Conservation (phyloP, 176 grass and related monocot genomes). For the Cenchrus americanus region DNA sequence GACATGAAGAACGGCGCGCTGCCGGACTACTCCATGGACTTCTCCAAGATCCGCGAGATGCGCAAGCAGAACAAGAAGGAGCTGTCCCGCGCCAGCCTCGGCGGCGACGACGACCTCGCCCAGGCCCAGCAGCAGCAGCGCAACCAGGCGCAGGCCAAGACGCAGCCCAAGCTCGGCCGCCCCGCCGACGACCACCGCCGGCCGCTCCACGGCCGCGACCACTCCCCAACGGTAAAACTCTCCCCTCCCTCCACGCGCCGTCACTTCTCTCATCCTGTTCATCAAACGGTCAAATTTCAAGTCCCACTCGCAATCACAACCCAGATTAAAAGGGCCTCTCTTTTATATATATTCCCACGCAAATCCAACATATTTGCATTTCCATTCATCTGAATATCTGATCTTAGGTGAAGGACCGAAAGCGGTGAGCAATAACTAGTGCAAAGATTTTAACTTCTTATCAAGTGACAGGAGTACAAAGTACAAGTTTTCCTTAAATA, state of each 20-base stretch:
- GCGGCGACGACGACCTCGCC: conserved; percentile 70
- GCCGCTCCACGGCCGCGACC: conserved; percentile 36
- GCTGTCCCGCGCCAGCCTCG: conserved; percentile 73
- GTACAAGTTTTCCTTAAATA: conserved; percentile 13
- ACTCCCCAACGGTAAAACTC: conserved; percentile 56
- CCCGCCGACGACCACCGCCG: conserved; percentile 49
- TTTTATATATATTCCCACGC: not conserved
- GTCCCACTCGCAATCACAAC: not conserved
- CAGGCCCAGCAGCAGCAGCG: conserved; percentile 24
- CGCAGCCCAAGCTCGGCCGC: conserved; percentile 38
- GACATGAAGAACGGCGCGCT: conserved; percentile 87
- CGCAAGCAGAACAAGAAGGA: conserved; percentile 97
- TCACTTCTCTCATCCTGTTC: not conserved
- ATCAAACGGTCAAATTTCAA: conserved; percentile 6
- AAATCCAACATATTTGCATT: not conserved
- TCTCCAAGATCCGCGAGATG: conserved; percentile 98
- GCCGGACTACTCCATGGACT: conserved; percentile 98
- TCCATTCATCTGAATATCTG: not conserved
- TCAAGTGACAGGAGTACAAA: conserved; percentile 14
- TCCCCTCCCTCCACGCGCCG: not conserved
- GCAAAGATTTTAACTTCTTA: conserved; percentile 14
- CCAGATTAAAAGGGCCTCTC: not conserved
- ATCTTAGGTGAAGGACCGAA: not conserved
- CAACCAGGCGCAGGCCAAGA: not conserved
- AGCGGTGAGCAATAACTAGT: not conserved